Evolutionary conservation across 805 yeast species (phyloP).

Genomic region (Schwanniomyces pseudopolymorphus): DNA sequence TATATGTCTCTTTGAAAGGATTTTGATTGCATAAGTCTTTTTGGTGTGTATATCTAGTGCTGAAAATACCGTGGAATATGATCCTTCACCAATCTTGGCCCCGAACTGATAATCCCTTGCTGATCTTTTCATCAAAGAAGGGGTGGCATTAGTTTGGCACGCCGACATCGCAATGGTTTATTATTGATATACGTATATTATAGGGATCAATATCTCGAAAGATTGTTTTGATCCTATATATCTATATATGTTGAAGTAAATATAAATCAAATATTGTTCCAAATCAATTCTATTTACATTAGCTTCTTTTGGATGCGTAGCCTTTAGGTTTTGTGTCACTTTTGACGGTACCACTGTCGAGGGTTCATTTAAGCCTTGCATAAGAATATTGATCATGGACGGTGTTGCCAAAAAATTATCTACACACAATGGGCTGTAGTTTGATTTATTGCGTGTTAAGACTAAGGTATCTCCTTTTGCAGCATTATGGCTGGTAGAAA

Average conservation of each 20-base stretch:
- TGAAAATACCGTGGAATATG: conserved; percentile 89
- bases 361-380: not conserved
- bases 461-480: no score
- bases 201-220: not conserved
- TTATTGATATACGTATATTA: not conserved
- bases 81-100: conserved; percentile 88
- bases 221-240: not conserved
- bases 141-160: not conserved
- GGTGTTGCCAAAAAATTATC: no score
- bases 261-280: not conserved
- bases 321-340: not conserved
- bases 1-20: conserved; percentile 87
- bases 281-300: not conserved
- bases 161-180: not conserved
- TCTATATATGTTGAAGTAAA: not conserved
- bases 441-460: no score
- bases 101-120: conserved; percentile 90
- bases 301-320: conserved; percentile 1
- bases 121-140: conserved; percentile 36
- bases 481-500: no score
- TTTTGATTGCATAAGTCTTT: conserved; percentile 85
- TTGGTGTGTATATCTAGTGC: conserved; percentile 77
- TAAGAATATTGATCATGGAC: no score
- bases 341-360: not conserved
- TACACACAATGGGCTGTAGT: no score